phyloP scores from a whole-genome alignment of 2,329 filamentous ascomycete species.

The Colletotrichum euphorbiae region DNA sequence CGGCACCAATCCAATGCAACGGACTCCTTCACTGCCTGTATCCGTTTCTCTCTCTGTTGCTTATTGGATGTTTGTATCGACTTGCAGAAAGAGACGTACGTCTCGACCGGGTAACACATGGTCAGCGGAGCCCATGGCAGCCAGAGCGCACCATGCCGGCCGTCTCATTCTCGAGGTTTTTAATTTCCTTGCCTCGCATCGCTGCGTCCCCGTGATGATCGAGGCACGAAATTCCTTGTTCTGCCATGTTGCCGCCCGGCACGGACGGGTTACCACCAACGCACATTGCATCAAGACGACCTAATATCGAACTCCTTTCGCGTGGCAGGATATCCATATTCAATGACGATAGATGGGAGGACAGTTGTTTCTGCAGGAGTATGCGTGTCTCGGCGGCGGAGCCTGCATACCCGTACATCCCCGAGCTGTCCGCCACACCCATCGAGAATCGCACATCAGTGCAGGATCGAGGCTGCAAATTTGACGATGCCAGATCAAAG shows the following conservation, averaged over 20 bases:
- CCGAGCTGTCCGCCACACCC: conserved; percentile 25
- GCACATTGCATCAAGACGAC: conserved; percentile 14
- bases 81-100: background rate
- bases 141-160: background rate
- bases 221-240: conserved; percentile 7
- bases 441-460: conserved; percentile 10
- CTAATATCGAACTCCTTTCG: background rate
- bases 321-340: background rate
- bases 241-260: background rate
- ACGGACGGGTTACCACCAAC: conserved; percentile 13
- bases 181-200: background rate
- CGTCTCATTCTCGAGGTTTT: background rate
- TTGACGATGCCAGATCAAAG: background rate
- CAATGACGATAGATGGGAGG: conserved; percentile 8
- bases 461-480: conserved; percentile 13
- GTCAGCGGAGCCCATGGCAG: background rate
- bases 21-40: background rate
- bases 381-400: conserved; percentile 37
- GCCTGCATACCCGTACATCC: conserved; percentile 27
- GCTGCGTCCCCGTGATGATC: background rate
- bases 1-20: background rate
- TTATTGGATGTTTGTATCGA: conserved; percentile 7
- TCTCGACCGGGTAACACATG: background rate
- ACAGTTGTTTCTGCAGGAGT: conserved; percentile 23
- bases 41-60: conserved; percentile 2